phyloP scores from a whole-genome alignment of 371 early-diverging fungal genomes.

The Lichtheimia hyalospora region DNA sequence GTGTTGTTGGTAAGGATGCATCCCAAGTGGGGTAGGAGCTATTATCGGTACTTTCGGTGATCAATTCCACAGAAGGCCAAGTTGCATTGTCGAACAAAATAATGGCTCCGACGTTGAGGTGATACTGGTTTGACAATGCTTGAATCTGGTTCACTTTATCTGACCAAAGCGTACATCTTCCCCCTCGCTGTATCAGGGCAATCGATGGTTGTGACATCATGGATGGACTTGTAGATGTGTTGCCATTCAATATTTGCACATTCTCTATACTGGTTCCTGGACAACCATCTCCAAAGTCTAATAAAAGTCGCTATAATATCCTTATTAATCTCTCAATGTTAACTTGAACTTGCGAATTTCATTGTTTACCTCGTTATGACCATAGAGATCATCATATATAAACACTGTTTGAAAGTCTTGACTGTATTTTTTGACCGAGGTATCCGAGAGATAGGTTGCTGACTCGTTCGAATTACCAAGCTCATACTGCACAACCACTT shows the following conservation, averaged over 20 bases:
- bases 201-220: slow-evolving; percentile 21
- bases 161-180: slow-evolving; percentile 24
- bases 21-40: slow-evolving; percentile 23
- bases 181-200: slow-evolving; percentile 33
- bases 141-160: slow-evolving; percentile 33
- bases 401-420: slow-evolving; percentile 43
- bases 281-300: slow-evolving; percentile 19
- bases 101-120: slow-evolving; percentile 26
- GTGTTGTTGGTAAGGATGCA: slow-evolving; percentile 15
- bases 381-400: slow-evolving; percentile 25
- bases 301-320: slow-evolving; percentile 7
- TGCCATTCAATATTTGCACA: slow-evolving; percentile 10
- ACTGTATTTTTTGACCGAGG: slow-evolving; percentile 29
- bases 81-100: slow-evolving; percentile 33
- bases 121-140: slow-evolving; percentile 16
- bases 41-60: slow-evolving; percentile 13
- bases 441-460: slow-evolving; percentile 3
- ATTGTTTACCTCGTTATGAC: slow-evolving; percentile 25
- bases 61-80: slow-evolving; percentile 12
- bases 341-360: neutral
- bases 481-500: slow-evolving; percentile 12
- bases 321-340: too few species aligned
- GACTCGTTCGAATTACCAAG: slow-evolving; percentile 7
- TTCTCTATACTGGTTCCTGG: slow-evolving; percentile 7
- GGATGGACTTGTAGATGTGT: slow-evolving; percentile 10